Percentiles rank a stretch among this genome's conserved stretches.
Conservation (phyloP, 805 yeast genomes). For the Wickerhamiella musiphila region DNA sequence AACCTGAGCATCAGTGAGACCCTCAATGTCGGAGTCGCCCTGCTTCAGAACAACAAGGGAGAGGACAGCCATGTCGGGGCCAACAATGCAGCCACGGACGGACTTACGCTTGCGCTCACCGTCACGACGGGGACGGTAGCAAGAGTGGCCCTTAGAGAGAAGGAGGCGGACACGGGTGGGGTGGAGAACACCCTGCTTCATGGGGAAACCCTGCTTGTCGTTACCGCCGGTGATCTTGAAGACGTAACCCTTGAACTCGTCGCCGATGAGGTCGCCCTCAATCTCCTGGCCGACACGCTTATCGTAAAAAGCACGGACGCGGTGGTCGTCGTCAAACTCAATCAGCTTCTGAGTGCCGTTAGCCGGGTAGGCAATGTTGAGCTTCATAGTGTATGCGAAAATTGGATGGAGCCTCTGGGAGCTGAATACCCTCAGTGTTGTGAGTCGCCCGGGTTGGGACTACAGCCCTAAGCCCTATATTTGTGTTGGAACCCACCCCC, state of each 20-base stretch:
- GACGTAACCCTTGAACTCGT: conserved; percentile 98
- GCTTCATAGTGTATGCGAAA: conserved; percentile 30
- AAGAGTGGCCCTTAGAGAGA: conserved; percentile 84
- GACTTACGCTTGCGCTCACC: conserved; percentile 99
- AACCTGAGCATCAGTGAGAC: conserved; percentile 83
- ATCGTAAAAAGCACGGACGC: conserved; percentile 94
- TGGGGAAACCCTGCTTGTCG: conserved; percentile 99
- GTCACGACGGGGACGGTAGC: conserved; percentile 98
- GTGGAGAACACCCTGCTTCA: conserved; percentile 99
- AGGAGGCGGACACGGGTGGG: conserved; percentile 98
- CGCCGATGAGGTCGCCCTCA: conserved; percentile 95
- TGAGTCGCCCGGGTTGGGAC: neutral
- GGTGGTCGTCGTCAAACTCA: conserved; percentile 98
- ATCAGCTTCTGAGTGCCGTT: conserved; percentile 98
- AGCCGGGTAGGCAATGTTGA: conserved; percentile 99
- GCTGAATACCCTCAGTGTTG: conserved; percentile 1
- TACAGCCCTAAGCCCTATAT: conserved; percentile 2
- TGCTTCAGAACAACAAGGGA: conserved; percentile 89
- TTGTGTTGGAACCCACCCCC: too few relatives aligned
- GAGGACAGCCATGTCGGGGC: conserved; percentile 89
- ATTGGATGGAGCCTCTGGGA: neutral
- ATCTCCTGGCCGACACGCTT: conserved; percentile 99
- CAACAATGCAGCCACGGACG: conserved; percentile 98
- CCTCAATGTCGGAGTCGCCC: conserved; percentile 92
- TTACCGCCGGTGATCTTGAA: conserved; percentile 99